Percentiles rank a stretch among this genome's conserved stretches.
Conservation (phyloP, 495 filamentous ascomycete species). For the Hypoxylon fragiforme region DNA sequence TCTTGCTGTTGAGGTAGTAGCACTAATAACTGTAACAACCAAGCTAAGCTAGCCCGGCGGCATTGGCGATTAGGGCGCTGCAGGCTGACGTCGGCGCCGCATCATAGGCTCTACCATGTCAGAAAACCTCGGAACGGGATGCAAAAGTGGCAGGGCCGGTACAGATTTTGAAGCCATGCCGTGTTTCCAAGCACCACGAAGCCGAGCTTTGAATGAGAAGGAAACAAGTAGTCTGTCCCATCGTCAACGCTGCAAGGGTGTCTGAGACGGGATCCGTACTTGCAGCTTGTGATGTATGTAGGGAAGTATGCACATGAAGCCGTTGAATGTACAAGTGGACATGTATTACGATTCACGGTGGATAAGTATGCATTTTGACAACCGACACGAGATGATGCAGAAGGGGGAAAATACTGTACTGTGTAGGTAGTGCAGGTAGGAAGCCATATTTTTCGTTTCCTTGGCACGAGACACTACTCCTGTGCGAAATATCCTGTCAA, state of each 20-base stretch:
- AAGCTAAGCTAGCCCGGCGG: constrained; percentile 20
- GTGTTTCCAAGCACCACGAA: no score
- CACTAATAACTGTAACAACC: not conserved
- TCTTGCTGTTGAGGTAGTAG: constrained; percentile 8
- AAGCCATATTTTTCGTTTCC: no score
- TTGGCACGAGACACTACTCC: constrained; percentile 5
- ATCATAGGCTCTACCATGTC: constrained; percentile 17
- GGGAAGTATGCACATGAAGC: not conserved
- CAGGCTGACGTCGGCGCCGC: constrained; percentile 36
- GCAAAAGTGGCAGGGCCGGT: constrained; percentile 7
- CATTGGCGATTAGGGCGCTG: constrained; percentile 20
- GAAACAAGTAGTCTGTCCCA: no score
- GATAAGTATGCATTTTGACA: not conserved
- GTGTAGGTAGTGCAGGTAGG: no score
- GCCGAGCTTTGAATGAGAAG: no score
- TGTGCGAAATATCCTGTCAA: constrained; percentile 5
- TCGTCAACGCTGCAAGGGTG: constrained; percentile 9
- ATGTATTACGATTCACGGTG: constrained; percentile 1
- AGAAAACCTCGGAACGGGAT: constrained; percentile 13
- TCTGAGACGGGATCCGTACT: constrained; percentile 6
- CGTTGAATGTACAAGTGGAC: not conserved
- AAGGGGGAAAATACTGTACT: not conserved
- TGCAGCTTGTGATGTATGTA: no score
- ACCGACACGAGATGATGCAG: constrained; percentile 13
- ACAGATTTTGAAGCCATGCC: not conserved